Evolutionary conservation across 2,329 filamentous ascomycete genomes (phyloP), one percentile per base, ranked within the genome.

Genomic region (Aspergillus fructus): DNA sequence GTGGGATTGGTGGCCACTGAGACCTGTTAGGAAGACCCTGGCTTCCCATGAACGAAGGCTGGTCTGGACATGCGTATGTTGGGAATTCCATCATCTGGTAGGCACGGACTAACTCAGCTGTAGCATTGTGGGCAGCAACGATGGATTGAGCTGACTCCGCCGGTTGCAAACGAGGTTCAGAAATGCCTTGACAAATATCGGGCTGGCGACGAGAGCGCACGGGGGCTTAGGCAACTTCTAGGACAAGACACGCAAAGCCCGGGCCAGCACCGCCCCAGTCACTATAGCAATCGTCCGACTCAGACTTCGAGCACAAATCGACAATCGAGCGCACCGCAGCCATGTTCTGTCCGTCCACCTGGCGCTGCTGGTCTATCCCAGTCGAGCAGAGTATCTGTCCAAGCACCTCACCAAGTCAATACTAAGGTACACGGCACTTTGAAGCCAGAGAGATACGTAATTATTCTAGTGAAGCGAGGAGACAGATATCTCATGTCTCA

Each of bases 1-100:
- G 41, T 50, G 48, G 48, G 48, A 50, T 41, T 50, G 48, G 48
- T 50, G 48, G 48, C 48, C 48, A 30, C 12, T 50, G 23, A 40
- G 7, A 1, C 48, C 34, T 2, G 41, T 21, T 19, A 23, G n/a
- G 33, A 11, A 19, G 23, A 11, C 15, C 6, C 13, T 49, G 8
- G n/a, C 33, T 8, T 5, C 11, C 8, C 3, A 3, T 4, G 47
- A 49, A 21, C 15, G 0, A 15, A 13, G 47, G 13, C 15, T 41
- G n/a, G 15, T 13, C 11, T 50, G 34, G 48, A 30, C 0, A n/a
- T 33, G 45, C 1, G 48, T 19, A 24, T 0, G 48, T 24, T 17
- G 0, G 24, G 0, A 3, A n/a, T 6, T 11, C 2, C 7, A 23
- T 5, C 1, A 19, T 2, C 4, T 15, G 12, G 27, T n/a, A 12